Evolutionary conservation across 257 asterid species (phyloP).

Genomic region (Lithospermum erythrorhizon): DNA sequence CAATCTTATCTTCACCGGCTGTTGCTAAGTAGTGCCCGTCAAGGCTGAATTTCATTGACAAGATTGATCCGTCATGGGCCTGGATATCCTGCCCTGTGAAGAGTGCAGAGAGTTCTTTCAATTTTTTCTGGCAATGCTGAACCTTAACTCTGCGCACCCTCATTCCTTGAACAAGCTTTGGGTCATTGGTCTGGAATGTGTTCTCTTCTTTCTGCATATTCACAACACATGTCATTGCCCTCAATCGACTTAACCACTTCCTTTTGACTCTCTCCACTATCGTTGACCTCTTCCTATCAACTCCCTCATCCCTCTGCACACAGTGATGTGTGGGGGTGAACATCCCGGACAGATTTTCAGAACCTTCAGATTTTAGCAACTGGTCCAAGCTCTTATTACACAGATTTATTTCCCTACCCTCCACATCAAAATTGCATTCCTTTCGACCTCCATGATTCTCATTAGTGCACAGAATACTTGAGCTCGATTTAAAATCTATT

Average conservation of each 20-base stretch:
- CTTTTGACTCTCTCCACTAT: constrained; percentile 29
- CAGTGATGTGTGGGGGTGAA: constrained; percentile 17
- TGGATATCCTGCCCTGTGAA: constrained; percentile 63
- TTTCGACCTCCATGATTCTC: constrained; percentile 20
- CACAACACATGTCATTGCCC: constrained; percentile 40
- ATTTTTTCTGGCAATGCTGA: constrained; percentile 34
- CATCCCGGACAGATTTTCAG: constrained; percentile 11
- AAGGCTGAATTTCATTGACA: constrained; percentile 75
- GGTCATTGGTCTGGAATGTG: constrained; percentile 12
- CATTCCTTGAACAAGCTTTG: constrained; percentile 18
- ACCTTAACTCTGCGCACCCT: constrained; percentile 50
- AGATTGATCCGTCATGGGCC: constrained; percentile 77
- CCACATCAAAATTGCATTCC: constrained; percentile 15
- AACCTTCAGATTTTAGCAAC: constrained; percentile 18
- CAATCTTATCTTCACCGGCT: constrained; percentile 77
- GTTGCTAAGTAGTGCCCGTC: constrained; percentile 83
- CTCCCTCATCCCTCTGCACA: constrained; percentile 21
- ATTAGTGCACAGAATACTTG: constrained; percentile 14
- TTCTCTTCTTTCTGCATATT: constrained; percentile 20
- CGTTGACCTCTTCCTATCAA: constrained; percentile 15
- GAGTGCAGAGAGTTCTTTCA: constrained; percentile 80
- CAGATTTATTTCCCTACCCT: constrained; percentile 16
- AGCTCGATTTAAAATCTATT: constrained; percentile 17
- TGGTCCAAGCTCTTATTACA: constrained; percentile 12
- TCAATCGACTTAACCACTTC: constrained; percentile 44